These are phyloP conservation scores for Epichloe sp. DNA, from an alignment of 2,329 filamentous ascomycete species.

Conservation along the genomic window DNA sequence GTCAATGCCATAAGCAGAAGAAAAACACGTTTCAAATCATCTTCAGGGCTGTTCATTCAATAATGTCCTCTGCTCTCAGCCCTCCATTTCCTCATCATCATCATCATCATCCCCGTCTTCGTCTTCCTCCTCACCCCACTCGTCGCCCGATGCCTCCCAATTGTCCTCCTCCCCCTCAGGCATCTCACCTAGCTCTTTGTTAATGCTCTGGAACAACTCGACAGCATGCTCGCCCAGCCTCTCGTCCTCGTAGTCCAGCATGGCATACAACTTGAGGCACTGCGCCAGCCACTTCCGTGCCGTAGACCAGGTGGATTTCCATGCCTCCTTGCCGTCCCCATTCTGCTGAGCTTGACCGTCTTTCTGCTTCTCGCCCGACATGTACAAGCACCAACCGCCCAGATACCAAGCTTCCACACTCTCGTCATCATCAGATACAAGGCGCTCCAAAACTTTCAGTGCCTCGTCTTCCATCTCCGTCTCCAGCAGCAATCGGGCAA, in stretches of 20 bases:
- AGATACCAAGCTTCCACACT: constrained; percentile 97
- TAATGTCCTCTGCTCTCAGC: constrained; percentile 5
- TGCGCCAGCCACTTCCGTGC: constrained; percentile 74
- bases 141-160: constrained; percentile 39
- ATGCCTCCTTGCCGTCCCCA: constrained; percentile 24
- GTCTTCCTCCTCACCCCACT: constrained; percentile 30
- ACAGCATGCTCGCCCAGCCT: constrained; percentile 60
- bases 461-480: constrained; percentile 76
- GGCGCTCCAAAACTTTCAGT: constrained; percentile 67
- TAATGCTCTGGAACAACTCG: constrained; percentile 54
- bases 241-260: constrained; percentile 77
- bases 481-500: constrained; percentile 80
- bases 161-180: constrained; percentile 38
- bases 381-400: constrained; percentile 82
- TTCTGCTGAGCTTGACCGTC: constrained; percentile 22
- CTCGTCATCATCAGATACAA: constrained; percentile 80
- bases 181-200: constrained; percentile 49
- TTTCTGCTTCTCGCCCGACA: constrained; percentile 56
- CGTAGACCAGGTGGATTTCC: constrained; percentile 53
- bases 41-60: not conserved
- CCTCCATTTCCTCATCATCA: constrained; percentile 47
- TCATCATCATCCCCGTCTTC: constrained; percentile 39
- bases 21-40: not conserved
- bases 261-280: constrained; percentile 64
- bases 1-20: constrained; percentile 7